These are phyloP conservation scores for Plasmodium gaboni DNA, from an alignment of 169 alveolate species.

Conservation along the genomic window DNA sequence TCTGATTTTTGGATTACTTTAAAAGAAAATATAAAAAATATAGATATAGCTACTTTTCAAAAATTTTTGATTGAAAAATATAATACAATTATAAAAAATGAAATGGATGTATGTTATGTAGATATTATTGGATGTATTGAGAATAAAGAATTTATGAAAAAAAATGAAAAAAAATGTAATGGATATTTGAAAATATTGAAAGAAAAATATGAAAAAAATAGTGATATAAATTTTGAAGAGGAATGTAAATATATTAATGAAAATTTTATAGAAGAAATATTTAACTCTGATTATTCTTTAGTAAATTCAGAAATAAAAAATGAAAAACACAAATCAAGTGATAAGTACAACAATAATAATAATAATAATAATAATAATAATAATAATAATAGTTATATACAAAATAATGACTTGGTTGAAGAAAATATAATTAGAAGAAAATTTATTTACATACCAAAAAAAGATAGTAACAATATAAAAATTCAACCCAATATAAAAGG, in stretches of 20 bases:
- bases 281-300: slow-evolving; percentile 5
- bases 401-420: background rate
- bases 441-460: slow-evolving; percentile 40
- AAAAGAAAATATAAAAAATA: slow-evolving; percentile 20
- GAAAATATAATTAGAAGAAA: slow-evolving; percentile 16
- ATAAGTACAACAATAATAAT: no score
- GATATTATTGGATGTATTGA: slow-evolving; percentile 19
- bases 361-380: background rate
- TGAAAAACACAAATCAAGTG: background rate
- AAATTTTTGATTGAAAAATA: slow-evolving; percentile 35
- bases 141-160: slow-evolving; percentile 31
- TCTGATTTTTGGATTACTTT: slow-evolving; percentile 18
- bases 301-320: background rate
- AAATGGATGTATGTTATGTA: slow-evolving; percentile 14
- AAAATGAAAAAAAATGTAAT: slow-evolving; percentile 35
- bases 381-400: background rate
- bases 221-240: slow-evolving; percentile 25
- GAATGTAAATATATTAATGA: slow-evolving; percentile 63
- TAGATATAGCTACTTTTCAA: slow-evolving; percentile 28
- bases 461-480: background rate
- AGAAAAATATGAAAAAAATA: slow-evolving; percentile 22
- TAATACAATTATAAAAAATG: slow-evolving; percentile 8
- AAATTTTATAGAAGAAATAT: slow-evolving; percentile 11
- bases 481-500: background rate
- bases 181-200: slow-evolving; percentile 49